Evolutionary conservation across 225 moss, liverwort and hornwort genomes (phyloP).

Genomic region (Takakia lepidozioides): DNA sequence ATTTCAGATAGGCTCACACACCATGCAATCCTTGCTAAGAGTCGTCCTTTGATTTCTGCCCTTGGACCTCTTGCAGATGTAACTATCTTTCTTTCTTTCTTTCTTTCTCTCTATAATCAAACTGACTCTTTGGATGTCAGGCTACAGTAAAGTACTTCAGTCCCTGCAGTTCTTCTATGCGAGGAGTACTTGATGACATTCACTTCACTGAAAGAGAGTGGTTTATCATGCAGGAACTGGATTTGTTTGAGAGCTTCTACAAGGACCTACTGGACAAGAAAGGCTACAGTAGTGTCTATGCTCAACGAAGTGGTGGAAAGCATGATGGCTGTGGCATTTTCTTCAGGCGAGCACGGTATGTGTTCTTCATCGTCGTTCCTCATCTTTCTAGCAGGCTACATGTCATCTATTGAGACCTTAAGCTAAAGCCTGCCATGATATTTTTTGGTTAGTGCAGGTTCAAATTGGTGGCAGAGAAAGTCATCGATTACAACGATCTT

Average conservation of each 20-base stretch:
- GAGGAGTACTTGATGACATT: background rate
- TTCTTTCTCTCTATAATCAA: too few relatives aligned
- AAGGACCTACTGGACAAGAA: slow-evolving; percentile 36
- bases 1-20: background rate
- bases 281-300: slow-evolving; percentile 76
- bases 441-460: too few relatives aligned
- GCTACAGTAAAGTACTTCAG: too few relatives aligned
- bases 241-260: slow-evolving; percentile 75
- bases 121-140: too few relatives aligned
- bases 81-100: slow-evolving; percentile 1
- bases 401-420: too few relatives aligned
- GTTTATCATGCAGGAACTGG: slow-evolving; percentile 56
- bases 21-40: background rate
- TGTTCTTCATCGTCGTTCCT: background rate
- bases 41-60: too few relatives aligned
- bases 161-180: background rate
- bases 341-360: slow-evolving; percentile 54
- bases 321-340: slow-evolving; percentile 90
- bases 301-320: slow-evolving; percentile 71
- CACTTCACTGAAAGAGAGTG: background rate
- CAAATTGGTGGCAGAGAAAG: slow-evolving; percentile 55
- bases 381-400: too few relatives aligned
- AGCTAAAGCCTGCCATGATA: too few relatives aligned
- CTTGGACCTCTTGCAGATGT: background rate
- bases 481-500: slow-evolving; percentile 77